A percentile compares a stretch with the other conserved stretches of the same genome.
Evolutionary conservation across 2,329 filamentous ascomycete genomes (phyloP).

Genomic region (Bipolaris victoriae): DNA sequence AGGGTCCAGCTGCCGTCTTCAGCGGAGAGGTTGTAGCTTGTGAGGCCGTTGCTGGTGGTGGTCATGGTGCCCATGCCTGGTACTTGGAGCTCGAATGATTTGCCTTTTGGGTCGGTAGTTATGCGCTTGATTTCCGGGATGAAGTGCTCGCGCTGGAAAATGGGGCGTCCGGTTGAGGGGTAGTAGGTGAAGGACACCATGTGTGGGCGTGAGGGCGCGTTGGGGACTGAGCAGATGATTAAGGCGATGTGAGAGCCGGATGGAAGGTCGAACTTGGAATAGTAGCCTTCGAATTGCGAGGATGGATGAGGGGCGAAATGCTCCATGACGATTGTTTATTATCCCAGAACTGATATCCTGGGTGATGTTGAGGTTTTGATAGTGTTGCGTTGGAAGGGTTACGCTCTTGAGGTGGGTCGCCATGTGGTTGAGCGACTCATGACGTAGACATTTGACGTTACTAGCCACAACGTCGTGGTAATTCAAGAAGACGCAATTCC

Average conservation of each 20-base stretch:
- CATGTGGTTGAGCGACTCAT: constrained; percentile 18
- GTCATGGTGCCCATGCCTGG: constrained; percentile 51
- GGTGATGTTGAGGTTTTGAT: background rate
- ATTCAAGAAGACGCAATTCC: background rate
- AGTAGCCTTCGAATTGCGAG: constrained; percentile 58
- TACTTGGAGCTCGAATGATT: constrained; percentile 51
- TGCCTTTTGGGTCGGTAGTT: constrained; percentile 30
- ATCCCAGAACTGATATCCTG: background rate
- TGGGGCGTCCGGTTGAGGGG: constrained; percentile 40
- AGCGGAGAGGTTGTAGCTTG: constrained; percentile 43
- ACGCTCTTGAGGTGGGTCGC: background rate
- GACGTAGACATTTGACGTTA: constrained; percentile 25
- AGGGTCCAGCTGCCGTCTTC: constrained; percentile 47
- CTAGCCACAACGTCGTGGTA: background rate
- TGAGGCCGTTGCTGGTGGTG: constrained; percentile 44
- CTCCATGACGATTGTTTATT: constrained; percentile 41
- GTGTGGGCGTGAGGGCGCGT: constrained; percentile 49
- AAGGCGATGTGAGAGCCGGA: constrained; percentile 55
- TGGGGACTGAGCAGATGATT: constrained; percentile 56
- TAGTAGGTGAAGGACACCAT: constrained; percentile 60
- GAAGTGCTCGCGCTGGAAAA: constrained; percentile 54
- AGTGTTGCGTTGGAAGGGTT: constrained; percentile 1
- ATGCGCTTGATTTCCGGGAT: constrained; percentile 50
- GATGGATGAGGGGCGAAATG: constrained; percentile 52
- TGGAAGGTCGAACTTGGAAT: constrained; percentile 57